Percentiles rank a stretch among this genome's conserved stretches.
These are phyloP conservation scores for Calvatia gigantea DNA, from an alignment of 768 basidiomycete species.

Conservation along the genomic window DNA sequence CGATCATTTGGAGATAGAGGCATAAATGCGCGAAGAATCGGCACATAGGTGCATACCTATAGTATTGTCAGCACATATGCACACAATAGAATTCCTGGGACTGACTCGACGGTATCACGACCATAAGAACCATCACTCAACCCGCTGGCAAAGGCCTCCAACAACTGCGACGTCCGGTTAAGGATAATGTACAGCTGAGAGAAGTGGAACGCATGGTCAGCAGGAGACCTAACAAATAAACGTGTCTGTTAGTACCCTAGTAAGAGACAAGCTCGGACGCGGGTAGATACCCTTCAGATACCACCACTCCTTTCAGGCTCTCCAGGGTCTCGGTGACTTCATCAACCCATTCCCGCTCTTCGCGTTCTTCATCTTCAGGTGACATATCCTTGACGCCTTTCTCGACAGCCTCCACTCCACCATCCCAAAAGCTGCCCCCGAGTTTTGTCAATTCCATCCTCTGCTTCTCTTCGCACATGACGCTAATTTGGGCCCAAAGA, in stretches of 20 bases:
- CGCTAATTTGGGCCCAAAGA: slow-evolving; percentile 85
- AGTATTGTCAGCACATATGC: background rate
- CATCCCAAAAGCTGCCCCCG: slow-evolving; percentile 82
- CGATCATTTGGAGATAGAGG: slow-evolving; percentile 83
- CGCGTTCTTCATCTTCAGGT: slow-evolving; percentile 27
- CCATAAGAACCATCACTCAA: slow-evolving; percentile 50
- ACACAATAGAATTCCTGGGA: background rate
- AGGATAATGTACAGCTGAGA: slow-evolving; percentile 80
- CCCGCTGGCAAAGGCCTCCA: slow-evolving; percentile 65
- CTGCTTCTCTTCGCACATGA: slow-evolving; percentile 79
- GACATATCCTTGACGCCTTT: slow-evolving; percentile 28
- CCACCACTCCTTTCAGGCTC: slow-evolving; percentile 51
- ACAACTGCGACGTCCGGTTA: slow-evolving; percentile 59
- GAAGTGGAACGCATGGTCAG: slow-evolving; percentile 76
- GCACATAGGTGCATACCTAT: slow-evolving; percentile 34
- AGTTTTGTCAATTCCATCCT: slow-evolving; percentile 63
- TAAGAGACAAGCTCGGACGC: background rate
- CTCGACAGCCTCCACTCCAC: slow-evolving; percentile 45
- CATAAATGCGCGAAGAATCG: slow-evolving; percentile 95
- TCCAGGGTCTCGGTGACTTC: slow-evolving; percentile 60
- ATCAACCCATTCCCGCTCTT: slow-evolving; percentile 62
- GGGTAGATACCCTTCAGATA: slow-evolving; percentile 58
- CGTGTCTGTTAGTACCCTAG: background rate
- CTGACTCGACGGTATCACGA: slow-evolving; percentile 53
- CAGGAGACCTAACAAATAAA: slow-evolving; percentile 40